Conservation (phyloP, 2,329 filamentous ascomycete genomes). For the Hypocrella siamensis region DNA sequence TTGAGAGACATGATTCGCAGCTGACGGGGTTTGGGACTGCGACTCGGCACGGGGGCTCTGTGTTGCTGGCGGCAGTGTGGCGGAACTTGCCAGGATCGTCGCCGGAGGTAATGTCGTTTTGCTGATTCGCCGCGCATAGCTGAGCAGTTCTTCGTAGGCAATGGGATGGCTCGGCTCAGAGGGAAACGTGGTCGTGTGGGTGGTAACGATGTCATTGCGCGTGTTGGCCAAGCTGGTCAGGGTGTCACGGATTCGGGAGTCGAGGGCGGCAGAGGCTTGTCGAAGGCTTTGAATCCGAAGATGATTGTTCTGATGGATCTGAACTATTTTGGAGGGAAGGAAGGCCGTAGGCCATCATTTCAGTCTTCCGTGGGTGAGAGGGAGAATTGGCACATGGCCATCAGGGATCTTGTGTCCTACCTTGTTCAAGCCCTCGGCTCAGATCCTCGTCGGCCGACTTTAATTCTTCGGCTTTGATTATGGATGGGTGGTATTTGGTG, state of each 20-base stretch:
- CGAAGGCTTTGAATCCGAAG: constrained; percentile 54
- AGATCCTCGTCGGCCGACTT: constrained; percentile 55
- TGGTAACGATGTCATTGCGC: constrained; percentile 55
- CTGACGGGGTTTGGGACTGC: constrained; percentile 15
- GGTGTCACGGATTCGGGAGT: constrained; percentile 57
- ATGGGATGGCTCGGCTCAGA: constrained; percentile 37
- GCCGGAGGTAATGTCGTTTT: constrained; percentile 63
- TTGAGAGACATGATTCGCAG: constrained; percentile 16
- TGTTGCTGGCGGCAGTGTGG: constrained; percentile 12
- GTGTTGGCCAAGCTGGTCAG: constrained; percentile 54
- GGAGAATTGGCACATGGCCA: neutral
- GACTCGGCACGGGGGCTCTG: constrained; percentile 12
- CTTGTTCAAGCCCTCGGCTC: constrained; percentile 45
- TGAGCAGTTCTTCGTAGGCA: constrained; percentile 57
- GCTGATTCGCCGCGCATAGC: constrained; percentile 65
- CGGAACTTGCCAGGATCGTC: constrained; percentile 25
- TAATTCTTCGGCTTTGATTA: constrained; percentile 51
- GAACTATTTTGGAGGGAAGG: constrained; percentile 31
- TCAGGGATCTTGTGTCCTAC: constrained; percentile 22
- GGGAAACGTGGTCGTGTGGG: constrained; percentile 40
- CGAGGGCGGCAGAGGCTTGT: constrained; percentile 46
- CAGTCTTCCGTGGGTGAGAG: too few relatives aligned
- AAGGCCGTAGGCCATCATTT: too few relatives aligned
- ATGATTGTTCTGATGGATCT: constrained; percentile 62
- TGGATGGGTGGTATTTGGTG: constrained; percentile 65